Evolutionary conservation across 768 basidiomycete genomes (phyloP).

Genomic region (Mycena metata): DNA sequence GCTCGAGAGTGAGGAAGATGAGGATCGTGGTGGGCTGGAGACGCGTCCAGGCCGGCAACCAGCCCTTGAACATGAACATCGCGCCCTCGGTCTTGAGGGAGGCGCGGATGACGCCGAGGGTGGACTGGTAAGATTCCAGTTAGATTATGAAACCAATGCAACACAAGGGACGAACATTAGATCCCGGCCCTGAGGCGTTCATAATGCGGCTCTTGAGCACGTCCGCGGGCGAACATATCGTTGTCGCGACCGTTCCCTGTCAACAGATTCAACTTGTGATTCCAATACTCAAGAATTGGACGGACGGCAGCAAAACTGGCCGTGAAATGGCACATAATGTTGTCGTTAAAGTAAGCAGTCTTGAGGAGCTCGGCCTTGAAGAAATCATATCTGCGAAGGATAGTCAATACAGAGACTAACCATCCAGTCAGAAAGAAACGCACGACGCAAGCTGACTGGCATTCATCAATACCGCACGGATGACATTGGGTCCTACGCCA

Average conservation of each 20-base stretch:
- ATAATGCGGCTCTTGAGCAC: constrained; percentile 92
- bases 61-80: constrained; percentile 95
- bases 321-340: constrained; percentile 85
- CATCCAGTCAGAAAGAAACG: constrained; percentile 45
- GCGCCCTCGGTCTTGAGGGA: constrained; percentile 82
- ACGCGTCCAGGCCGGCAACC: constrained; percentile 89
- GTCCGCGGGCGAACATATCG: constrained; percentile 90
- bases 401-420: neutral
- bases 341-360: constrained; percentile 81
- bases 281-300: constrained; percentile 12
- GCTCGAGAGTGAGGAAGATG: constrained; percentile 88
- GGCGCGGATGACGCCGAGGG: constrained; percentile 74
- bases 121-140: constrained; percentile 60
- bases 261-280: neutral
- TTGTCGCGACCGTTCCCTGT: constrained; percentile 90
- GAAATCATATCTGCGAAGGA: constrained; percentile 79
- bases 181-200: constrained; percentile 89
- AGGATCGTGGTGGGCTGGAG: constrained; percentile 91
- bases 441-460: constrained; percentile 92
- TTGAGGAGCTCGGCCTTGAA: constrained; percentile 89
- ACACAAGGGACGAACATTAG: constrained; percentile 62
- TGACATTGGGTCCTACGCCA: constrained; percentile 87
- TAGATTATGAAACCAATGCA: neutral
- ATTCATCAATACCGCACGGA: constrained; percentile 91
- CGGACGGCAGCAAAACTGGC: constrained; percentile 89